Percentiles rank a stretch among this genome's conserved stretches.
Evolutionary conservation across 2,329 filamentous ascomycete genomes (phyloP).

Genomic region (Ophiostoma quercus): DNA sequence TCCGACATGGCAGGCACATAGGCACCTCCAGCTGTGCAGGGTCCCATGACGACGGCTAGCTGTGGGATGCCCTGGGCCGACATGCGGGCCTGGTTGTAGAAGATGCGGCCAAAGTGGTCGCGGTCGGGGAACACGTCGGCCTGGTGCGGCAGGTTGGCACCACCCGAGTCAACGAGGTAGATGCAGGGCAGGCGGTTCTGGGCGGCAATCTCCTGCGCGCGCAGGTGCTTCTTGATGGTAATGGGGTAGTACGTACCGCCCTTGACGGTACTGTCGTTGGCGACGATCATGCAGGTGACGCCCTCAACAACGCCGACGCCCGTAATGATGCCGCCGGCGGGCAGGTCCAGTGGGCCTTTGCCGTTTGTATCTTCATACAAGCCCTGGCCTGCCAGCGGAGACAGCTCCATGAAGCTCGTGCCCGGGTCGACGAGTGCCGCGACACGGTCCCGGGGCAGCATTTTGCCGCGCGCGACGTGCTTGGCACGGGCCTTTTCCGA

Average conservation of each 20-base stretch:
- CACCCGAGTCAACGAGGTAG: conserved; percentile 93
- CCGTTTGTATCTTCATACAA: conserved; percentile 76
- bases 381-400: conserved; percentile 79
- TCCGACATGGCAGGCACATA: conserved; percentile 98
- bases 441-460: conserved; percentile 86
- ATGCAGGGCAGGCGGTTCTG: conserved; percentile 85
- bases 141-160: conserved; percentile 91
- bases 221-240: conserved; percentile 94
- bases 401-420: conserved; percentile 88
- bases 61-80: conserved; percentile 83
- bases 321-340: conserved; percentile 85
- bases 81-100: conserved; percentile 97
- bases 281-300: conserved; percentile 86
- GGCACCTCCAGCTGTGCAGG: conserved; percentile 90
- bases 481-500: conserved; percentile 78
- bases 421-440: conserved; percentile 83
- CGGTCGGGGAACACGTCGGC: conserved; percentile 92
- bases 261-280: conserved; percentile 96
- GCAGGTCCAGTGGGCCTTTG: conserved; percentile 44
- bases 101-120: conserved; percentile 94
- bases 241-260: conserved; percentile 96
- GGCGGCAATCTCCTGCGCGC: conserved; percentile 83
- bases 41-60: conserved; percentile 92
- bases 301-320: conserved; percentile 87
- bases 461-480: conserved; percentile 82